Evolutionary conservation across 305 asterid genomes (phyloP).

Genomic region (Rubia peregrina): DNA sequence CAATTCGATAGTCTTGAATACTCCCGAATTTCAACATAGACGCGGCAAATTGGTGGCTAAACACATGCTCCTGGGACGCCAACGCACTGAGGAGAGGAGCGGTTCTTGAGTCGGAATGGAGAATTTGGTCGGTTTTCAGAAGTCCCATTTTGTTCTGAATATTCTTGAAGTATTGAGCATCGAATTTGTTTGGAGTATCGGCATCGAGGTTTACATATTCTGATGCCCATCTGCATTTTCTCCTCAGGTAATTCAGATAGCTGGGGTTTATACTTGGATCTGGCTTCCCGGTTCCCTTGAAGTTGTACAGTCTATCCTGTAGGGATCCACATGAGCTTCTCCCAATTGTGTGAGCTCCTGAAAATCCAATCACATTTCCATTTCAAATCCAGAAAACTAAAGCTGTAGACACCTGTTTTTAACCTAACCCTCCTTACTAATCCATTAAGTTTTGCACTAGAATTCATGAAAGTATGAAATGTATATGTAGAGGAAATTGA

Average conservation of each 20-base stretch:
- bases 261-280: conserved; percentile 43
- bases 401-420: too few species aligned
- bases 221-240: conserved; percentile 90
- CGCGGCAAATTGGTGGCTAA: conserved; percentile 50
- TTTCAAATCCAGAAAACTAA: too few species aligned
- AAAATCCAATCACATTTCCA: background rate
- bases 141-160: conserved; percentile 71
- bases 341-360: conserved; percentile 79
- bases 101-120: conserved; percentile 61
- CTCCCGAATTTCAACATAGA: conserved; percentile 75
- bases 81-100: conserved; percentile 51
- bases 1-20: conserved; percentile 35
- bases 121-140: conserved; percentile 49
- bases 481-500: too few species aligned
- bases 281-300: conserved; percentile 33
- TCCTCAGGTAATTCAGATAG: conserved; percentile 52
- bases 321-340: conserved; percentile 50
- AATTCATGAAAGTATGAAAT: too few species aligned
- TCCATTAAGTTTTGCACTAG: too few species aligned
- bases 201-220: conserved; percentile 67
- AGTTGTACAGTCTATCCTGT: conserved; percentile 49
- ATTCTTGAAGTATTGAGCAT: conserved; percentile 57
- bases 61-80: conserved; percentile 39
- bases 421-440: too few species aligned
- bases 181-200: conserved; percentile 42